Evolutionary conservation across 2,329 filamentous ascomycete genomes (phyloP).

Genomic region (Aspergillus pseudotamarii): DNA sequence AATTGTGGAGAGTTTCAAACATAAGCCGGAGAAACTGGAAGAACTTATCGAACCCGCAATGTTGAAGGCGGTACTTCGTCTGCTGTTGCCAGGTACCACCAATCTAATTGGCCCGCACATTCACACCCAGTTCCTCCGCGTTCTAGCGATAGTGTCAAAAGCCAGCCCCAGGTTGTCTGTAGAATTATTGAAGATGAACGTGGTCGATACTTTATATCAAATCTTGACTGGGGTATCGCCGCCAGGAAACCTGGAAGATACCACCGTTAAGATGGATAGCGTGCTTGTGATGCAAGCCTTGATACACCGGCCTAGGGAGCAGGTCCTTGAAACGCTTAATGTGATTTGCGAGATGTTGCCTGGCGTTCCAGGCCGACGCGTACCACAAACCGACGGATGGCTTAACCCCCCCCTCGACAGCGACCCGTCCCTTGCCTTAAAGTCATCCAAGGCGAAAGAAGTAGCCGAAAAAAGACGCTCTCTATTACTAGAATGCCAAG

Average conservation of each 20-base stretch:
- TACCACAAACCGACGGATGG: constrained; percentile 55
- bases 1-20: constrained; percentile 95
- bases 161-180: constrained; percentile 85
- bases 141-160: constrained; percentile 85
- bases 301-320: constrained; percentile 91
- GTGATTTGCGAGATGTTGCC: constrained; percentile 95
- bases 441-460: constrained; percentile 50
- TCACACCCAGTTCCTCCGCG: constrained; percentile 92
- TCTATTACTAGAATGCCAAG: constrained; percentile 77
- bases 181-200: constrained; percentile 91
- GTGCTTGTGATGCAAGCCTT: constrained; percentile 98
- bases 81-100: constrained; percentile 89
- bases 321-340: constrained; percentile 95
- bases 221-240: constrained; percentile 95
- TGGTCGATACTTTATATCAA: constrained; percentile 96
- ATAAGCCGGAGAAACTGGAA: constrained; percentile 83
- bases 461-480: constrained; percentile 77
- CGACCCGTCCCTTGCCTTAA: constrained; percentile 42
- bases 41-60: constrained; percentile 88
- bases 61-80: constrained; percentile 78
- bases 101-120: constrained; percentile 93
- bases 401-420: constrained; percentile 49
- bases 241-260: constrained; percentile 66
- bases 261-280: constrained; percentile 75
- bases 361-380: constrained; percentile 63